phyloP scores from a whole-genome alignment of 306 rosid genomes.

The Citrullus amarus region DNA sequence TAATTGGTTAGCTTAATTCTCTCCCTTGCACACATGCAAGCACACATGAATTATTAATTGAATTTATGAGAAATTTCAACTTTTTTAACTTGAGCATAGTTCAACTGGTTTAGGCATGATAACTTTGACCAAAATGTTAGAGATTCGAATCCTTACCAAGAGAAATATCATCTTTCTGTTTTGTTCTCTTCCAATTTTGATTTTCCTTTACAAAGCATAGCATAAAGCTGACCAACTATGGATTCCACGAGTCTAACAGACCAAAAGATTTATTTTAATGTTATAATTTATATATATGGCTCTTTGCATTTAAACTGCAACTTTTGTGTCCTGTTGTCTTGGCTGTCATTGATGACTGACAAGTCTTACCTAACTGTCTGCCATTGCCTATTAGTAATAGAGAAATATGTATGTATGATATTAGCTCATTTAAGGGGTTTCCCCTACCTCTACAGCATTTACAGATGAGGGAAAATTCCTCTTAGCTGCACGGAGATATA shows the following conservation, averaged over 20 bases:
- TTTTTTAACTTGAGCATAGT: neutral
- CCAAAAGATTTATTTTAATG: neutral
- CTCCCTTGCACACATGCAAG: neutral
- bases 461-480: conserved; percentile 88
- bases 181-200: neutral
- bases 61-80: neutral
- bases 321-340: neutral
- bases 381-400: neutral
- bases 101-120: neutral
- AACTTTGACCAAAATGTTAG: neutral
- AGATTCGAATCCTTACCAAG: neutral
- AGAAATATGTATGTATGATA: neutral
- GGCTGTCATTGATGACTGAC: neutral
- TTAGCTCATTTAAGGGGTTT: neutral
- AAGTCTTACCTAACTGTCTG: neutral
- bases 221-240: neutral
- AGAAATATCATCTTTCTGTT: neutral
- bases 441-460: conserved; percentile 45
- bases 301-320: neutral
- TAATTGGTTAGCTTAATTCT: neutral
- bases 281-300: neutral
- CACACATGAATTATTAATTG: neutral
- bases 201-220: neutral
- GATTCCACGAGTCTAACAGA: neutral
- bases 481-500: conserved; percentile 84